A percentile compares a stretch with the other conserved stretches of the same genome.
Evolutionary conservation across 345 rosid genomes (phyloP).

Genomic region (Eucalyptus paniculata): DNA sequence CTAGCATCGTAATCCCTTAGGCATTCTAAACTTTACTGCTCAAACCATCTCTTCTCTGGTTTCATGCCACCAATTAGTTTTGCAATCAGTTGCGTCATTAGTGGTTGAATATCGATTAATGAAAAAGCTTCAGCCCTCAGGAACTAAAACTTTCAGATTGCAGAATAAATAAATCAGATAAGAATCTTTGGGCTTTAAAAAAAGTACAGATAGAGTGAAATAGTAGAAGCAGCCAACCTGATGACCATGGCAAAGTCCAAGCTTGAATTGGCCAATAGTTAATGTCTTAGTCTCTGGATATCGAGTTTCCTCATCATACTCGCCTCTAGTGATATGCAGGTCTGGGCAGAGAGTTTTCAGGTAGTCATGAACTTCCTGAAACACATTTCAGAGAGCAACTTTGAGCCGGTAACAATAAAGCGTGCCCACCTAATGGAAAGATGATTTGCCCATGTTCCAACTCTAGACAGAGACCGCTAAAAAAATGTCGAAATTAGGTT

Average conservation of each 20-base stretch:
- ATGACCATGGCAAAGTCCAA: conserved; percentile 92
- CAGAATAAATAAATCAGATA: neutral
- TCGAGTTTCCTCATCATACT: conserved; percentile 71
- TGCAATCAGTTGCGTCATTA: neutral
- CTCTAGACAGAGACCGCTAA: neutral
- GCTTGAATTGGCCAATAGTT: conserved; percentile 91
- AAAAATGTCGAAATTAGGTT: neutral
- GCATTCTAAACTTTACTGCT: neutral
- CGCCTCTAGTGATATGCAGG: conserved; percentile 77
- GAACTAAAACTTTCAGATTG: neutral
- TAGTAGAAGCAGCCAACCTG: conserved; percentile 36
- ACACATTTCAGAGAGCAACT: neutral
- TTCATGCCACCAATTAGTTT: neutral
- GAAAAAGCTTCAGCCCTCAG: neutral
- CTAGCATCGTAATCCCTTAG: neutral
- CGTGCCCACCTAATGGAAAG: neutral
- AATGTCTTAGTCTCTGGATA: conserved; percentile 83
- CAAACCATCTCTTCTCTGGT: neutral
- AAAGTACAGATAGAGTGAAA: neutral
- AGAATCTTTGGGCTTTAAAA: neutral
- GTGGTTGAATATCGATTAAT: neutral
- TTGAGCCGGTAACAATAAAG: neutral
- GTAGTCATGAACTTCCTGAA: conserved; percentile 88
- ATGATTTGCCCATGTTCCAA: neutral
- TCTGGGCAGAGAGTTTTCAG: conserved; percentile 87